Base-by-base conservation (phyloP, 1,284 basidiomycete species). In the Ustilago loliicola region DNA sequence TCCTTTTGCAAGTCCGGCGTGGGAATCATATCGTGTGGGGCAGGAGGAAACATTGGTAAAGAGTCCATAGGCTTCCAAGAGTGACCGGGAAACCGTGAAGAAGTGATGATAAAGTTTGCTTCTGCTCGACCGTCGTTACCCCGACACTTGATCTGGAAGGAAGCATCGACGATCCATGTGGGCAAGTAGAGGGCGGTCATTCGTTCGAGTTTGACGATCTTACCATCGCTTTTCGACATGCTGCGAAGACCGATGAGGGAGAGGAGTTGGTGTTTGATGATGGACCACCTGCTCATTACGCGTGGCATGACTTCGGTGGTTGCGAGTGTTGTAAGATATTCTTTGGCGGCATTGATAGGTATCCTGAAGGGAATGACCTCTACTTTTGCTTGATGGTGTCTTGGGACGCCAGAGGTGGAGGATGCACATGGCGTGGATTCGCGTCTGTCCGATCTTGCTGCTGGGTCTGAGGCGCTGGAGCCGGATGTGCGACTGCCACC, bases 61-160 rank as follows among this genome's bases (percentile, higher is more conserved):
- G 68, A 59, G 27, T 74, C 72, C 76, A 78, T 78, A 2, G 76
- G 76, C 47, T 75, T 75, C 76, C 76, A 78, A 2, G 76, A 65
- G 25, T 78, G 71, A 1, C 76, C 76, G 1, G 76, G 76, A 27
- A 78, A 71, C 9, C 76, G 38, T 2, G 64, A 68, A 6, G 51
- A 47, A 0, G 62, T 68, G 1, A 57, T 52, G 62, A 78, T 60
- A 36, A 74, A 66, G 52, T 61, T 74, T 29, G 68, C 64, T 34
- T 78, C 76, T 0, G 72, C 76, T 10, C 68, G 55, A 2, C 76
- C 76, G 15, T 78, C 66, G 61, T 78, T 71, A 21, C 76, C 76
- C 13, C 72, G 52, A 45, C 76, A 78, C 54, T 71, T 78, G 58
- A 74, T 54, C 54, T 74, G 67, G 58, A 78, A 73, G 13, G 64